Evolutionary conservation across 176 grass and related monocot species (phyloP).

Genomic region (Carex littledalei): DNA sequence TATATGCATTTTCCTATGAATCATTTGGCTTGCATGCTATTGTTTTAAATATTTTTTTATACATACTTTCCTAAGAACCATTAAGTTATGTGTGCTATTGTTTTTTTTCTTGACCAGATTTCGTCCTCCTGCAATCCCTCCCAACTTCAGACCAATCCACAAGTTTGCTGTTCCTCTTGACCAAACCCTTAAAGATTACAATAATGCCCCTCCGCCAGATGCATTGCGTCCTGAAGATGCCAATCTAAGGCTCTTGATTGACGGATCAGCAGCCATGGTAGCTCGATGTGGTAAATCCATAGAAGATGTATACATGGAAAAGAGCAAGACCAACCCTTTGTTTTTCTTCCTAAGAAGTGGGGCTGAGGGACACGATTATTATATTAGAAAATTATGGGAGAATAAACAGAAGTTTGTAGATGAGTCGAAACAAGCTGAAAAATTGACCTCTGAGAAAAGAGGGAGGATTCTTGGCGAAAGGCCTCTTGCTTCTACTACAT

Average conservation of each 20-base stretch:
- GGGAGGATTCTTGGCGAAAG: constrained; percentile 93
- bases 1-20: not conserved
- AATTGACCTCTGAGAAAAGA: constrained; percentile 75
- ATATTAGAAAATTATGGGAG: constrained; percentile 83
- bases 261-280: constrained; percentile 78
- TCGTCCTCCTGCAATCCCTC: constrained; percentile 62
- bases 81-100: not conserved
- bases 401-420: constrained; percentile 57
- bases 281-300: constrained; percentile 86
- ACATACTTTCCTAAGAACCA: not conserved
- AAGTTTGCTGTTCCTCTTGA: constrained; percentile 52
- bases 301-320: constrained; percentile 94
- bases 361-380: constrained; percentile 66
- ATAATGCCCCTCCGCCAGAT: constrained; percentile 57
- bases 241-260: constrained; percentile 66
- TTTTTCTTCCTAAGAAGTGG: constrained; percentile 78
- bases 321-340: constrained; percentile 61
- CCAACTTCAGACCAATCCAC: constrained; percentile 66
- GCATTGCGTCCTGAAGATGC: constrained; percentile 72
- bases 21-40: not conserved
- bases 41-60: not conserved
- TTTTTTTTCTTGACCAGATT: constrained; percentile 50
- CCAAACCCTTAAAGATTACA: constrained; percentile 35
- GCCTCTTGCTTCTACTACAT: constrained; percentile 51
- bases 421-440: constrained; percentile 47